Percentiles rank a stretch among this genome's conserved stretches.
phyloP scores from a whole-genome alignment of 2,329 filamentous ascomycete species.

The Verticillium nubilum region DNA sequence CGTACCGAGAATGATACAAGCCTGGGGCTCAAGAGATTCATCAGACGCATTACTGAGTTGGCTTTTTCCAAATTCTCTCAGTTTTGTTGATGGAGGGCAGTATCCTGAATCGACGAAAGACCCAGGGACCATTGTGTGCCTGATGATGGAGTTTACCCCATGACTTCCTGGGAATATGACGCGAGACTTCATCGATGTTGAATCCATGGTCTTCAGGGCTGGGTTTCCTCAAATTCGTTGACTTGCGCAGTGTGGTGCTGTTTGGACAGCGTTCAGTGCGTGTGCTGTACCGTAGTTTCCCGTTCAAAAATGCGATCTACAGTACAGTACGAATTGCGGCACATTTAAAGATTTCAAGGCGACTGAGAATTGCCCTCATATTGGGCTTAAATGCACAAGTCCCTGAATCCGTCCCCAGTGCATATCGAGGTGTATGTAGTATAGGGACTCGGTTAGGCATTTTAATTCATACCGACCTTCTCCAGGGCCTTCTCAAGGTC shows the following conservation, averaged over 20 bases:
- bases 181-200: neutral
- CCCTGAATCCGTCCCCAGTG: neutral
- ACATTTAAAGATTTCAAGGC: neutral
- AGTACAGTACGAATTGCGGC: neutral
- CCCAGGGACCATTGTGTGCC: neutral
- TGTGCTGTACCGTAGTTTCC: neutral
- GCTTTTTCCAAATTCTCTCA: neutral
- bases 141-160: neutral
- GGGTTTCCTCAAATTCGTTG: neutral
- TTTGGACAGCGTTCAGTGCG: neutral
- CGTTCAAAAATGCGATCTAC: neutral
- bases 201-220: neutral
- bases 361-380: neutral
- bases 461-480: neutral
- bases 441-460: neutral
- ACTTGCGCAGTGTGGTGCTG: neutral
- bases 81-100: neutral
- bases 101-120: neutral
- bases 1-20: neutral
- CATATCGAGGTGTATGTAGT: neutral
- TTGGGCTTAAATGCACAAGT: neutral
- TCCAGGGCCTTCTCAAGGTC: neutral
- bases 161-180: neutral
- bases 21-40: neutral
- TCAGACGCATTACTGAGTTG: neutral